Evolutionary conservation across 441 rosid species (phyloP).

Genomic region (Pelargonium myrrhifolium): DNA sequence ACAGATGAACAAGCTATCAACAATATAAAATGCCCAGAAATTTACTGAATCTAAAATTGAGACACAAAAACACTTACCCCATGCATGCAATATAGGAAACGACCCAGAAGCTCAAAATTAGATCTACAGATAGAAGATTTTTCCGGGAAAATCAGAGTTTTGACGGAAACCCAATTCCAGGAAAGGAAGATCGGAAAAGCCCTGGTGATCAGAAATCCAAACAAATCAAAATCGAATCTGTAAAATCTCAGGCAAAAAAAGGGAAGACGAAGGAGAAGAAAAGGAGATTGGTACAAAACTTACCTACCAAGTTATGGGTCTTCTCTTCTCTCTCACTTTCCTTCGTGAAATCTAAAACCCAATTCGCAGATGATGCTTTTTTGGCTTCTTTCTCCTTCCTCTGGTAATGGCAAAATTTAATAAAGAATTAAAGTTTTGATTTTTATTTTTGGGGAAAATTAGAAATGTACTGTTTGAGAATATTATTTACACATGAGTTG

Average conservation of each 20-base stretch:
- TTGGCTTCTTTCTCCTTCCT: too few relatives aligned
- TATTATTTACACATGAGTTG: too few relatives aligned
- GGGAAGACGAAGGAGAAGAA: neutral
- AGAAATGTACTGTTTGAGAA: too few relatives aligned
- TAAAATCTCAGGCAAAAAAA: neutral
- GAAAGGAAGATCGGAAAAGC: constrained; percentile 26
- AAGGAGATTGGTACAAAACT: neutral
- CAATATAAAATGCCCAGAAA: constrained; percentile 6
- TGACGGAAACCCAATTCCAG: constrained; percentile 20
- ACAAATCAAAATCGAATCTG: neutral
- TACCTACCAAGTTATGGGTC: neutral
- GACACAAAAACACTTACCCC: constrained; percentile 40
- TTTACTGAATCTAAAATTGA: constrained; percentile 17
- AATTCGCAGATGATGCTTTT: neutral
- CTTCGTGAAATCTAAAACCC: neutral
- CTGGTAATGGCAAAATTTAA: too few relatives aligned
- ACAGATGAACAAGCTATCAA: neutral
- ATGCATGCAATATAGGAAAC: constrained; percentile 33
- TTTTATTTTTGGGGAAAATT: too few relatives aligned
- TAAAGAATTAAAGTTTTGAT: too few relatives aligned
- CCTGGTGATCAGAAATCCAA: constrained; percentile 8
- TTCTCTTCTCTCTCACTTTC: neutral
- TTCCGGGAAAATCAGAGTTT: constrained; percentile 9
- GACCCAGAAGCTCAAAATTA: constrained; percentile 14
- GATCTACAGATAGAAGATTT: constrained; percentile 23